These are phyloP conservation scores for Colletotrichum sp. DNA, from an alignment of 2,329 filamentous ascomycete species.

Conservation along the genomic window DNA sequence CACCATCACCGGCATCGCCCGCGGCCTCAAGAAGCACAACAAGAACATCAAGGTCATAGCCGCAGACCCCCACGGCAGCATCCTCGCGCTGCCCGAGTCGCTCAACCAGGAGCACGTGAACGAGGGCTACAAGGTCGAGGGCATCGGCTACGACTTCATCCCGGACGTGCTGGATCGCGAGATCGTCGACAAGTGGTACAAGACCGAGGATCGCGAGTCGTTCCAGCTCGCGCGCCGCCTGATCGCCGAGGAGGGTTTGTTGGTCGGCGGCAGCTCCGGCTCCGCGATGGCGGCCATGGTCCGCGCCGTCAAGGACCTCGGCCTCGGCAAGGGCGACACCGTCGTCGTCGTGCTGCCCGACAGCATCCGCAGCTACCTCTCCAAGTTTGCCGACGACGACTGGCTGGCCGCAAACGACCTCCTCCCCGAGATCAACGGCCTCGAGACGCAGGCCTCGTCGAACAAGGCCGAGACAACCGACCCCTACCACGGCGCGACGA, in stretches of 20 bases:
- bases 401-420: conserved; percentile 98
- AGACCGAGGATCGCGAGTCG: conserved; percentile 91
- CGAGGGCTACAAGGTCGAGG: conserved; percentile 94
- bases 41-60: conserved; percentile 85
- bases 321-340: conserved; percentile 82
- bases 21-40: conserved; percentile 87
- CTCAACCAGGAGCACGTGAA: conserved; percentile 84
- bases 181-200: conserved; percentile 93
- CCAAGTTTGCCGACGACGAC: conserved; percentile 98
- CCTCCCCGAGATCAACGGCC: conserved; percentile 60
- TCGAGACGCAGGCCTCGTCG: conserved; percentile 49
- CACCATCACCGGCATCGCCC: conserved; percentile 89
- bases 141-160: conserved; percentile 98
- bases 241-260: conserved; percentile 91
- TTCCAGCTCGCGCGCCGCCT: conserved; percentile 89
- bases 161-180: conserved; percentile 88
- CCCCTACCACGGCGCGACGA: conserved; percentile 78
- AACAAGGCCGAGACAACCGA: conserved; percentile 56
- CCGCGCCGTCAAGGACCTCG: conserved; percentile 76
- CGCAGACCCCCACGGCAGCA: conserved; percentile 90
- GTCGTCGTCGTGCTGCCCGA: conserved; percentile 93
- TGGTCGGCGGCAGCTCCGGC: conserved; percentile 92
- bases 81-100: conserved; percentile 80
- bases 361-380: conserved; percentile 95
- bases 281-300: conserved; percentile 87